phyloP scores from a whole-genome alignment of 768 basidiomycete genomes.

The Naganishia onofrii region DNA sequence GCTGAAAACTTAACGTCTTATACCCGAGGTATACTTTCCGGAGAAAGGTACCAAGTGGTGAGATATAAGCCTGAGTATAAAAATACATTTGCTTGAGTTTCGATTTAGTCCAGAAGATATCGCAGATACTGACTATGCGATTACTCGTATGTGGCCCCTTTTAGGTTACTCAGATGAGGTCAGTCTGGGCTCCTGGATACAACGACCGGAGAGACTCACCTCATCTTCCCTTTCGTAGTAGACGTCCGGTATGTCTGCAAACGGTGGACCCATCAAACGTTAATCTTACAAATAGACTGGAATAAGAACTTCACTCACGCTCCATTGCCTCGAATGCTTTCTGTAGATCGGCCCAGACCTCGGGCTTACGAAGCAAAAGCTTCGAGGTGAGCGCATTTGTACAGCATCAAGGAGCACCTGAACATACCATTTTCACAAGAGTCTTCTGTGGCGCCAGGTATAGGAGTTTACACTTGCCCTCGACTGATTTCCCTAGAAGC shows the following conservation, averaged over 20 bases:
- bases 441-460: background rate
- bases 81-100: background rate
- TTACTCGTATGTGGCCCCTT: slow-evolving; percentile 17
- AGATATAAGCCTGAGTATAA: slow-evolving; percentile 27
- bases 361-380: slow-evolving; percentile 20
- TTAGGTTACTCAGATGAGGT: background rate
- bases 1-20: slow-evolving; percentile 24
- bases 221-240: slow-evolving; percentile 32
- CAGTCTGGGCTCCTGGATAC: background rate
- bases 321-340: slow-evolving; percentile 29
- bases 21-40: slow-evolving; percentile 29
- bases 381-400: background rate
- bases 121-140: slow-evolving; percentile 19
- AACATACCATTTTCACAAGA: slow-evolving; percentile 6
- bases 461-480: background rate
- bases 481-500: background rate
- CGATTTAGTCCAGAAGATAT: background rate
- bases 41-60: slow-evolving; percentile 30
- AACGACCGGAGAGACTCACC: background rate
- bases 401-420: background rate
- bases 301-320: background rate
- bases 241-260: slow-evolving; percentile 21
- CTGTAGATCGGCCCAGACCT: slow-evolving; percentile 27
- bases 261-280: background rate
- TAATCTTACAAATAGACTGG: background rate